Conservation (phyloP, 306 rosid genomes). For the Casuarina glauca region DNA sequence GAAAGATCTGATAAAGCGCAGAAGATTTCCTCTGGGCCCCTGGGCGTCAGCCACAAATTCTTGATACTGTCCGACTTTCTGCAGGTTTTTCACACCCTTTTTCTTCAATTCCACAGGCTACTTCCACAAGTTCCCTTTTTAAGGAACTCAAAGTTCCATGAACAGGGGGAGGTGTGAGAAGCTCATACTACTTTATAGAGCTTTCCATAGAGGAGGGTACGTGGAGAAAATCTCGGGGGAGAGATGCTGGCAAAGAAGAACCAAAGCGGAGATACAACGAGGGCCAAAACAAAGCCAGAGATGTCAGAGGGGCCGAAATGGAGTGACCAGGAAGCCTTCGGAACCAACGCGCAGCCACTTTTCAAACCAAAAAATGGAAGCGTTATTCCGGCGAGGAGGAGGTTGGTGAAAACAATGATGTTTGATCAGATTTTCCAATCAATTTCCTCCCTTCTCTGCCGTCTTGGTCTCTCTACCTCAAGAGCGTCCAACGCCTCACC, state of each 20-base stretch:
- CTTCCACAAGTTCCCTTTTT: neutral
- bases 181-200: neutral
- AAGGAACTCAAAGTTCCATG: neutral
- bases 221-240: neutral
- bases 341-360: neutral
- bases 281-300: neutral
- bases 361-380: constrained; percentile 16
- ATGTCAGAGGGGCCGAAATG: neutral
- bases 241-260: neutral
- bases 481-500: neutral
- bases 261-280: neutral
- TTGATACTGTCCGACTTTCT: neutral
- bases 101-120: too few species aligned
- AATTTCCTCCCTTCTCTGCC: neutral
- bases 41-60: neutral
- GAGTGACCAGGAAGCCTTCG: neutral
- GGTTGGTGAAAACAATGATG: constrained; percentile 24
- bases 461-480: neutral
- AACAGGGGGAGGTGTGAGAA: neutral
- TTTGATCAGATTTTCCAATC: neutral
- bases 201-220: neutral
- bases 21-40: neutral
- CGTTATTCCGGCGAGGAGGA: constrained; percentile 23
- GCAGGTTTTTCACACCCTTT: neutral
- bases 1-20: neutral